phyloP scores from a whole-genome alignment of 805 yeast species.

The Naumovozyma dairenensis region DNA sequence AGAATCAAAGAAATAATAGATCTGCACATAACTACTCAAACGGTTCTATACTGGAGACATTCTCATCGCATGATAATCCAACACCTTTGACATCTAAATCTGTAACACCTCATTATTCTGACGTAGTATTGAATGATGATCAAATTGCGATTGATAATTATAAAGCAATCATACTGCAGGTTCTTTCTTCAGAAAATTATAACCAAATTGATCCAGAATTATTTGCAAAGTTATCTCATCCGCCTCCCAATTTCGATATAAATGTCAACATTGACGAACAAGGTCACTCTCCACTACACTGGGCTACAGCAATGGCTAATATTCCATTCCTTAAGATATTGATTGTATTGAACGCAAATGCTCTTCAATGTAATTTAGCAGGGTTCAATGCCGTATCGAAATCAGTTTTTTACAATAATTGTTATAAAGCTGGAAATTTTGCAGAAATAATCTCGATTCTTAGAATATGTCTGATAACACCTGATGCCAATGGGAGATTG shows the following conservation, averaged over 20 bases:
- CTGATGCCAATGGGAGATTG: conserved; percentile 62
- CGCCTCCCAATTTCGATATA: conserved; percentile 55
- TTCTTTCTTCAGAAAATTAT: conserved; percentile 26
- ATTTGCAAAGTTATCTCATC: conserved; percentile 35
- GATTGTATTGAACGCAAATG: conserved; percentile 50
- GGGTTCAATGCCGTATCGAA: conserved; percentile 68
- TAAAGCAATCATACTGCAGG: conserved; percentile 24
- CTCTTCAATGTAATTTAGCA: conserved; percentile 38
- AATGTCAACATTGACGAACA: conserved; percentile 67
- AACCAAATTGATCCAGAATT: conserved; percentile 23
- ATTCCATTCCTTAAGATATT: conserved; percentile 48
- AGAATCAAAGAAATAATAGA: conserved; percentile 5
- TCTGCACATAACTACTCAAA: conserved; percentile 12
- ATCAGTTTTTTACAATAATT: conserved; percentile 60
- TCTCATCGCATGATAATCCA: conserved; percentile 18
- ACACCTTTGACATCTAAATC: conserved; percentile 21
- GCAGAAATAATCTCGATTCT: conserved; percentile 48
- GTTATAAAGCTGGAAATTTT: conserved; percentile 55
- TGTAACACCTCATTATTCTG: background rate
- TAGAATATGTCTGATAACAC: conserved; percentile 56
- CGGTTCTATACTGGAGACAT: conserved; percentile 15
- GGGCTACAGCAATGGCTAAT: conserved; percentile 79
- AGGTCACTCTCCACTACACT: conserved; percentile 73
- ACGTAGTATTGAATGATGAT: background rate
- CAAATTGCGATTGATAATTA: conserved; percentile 16